Percentiles rank a stretch among this genome's conserved stretches.
phyloP scores from a whole-genome alignment of 768 basidiomycete species.

The Boletus coccyginus region DNA sequence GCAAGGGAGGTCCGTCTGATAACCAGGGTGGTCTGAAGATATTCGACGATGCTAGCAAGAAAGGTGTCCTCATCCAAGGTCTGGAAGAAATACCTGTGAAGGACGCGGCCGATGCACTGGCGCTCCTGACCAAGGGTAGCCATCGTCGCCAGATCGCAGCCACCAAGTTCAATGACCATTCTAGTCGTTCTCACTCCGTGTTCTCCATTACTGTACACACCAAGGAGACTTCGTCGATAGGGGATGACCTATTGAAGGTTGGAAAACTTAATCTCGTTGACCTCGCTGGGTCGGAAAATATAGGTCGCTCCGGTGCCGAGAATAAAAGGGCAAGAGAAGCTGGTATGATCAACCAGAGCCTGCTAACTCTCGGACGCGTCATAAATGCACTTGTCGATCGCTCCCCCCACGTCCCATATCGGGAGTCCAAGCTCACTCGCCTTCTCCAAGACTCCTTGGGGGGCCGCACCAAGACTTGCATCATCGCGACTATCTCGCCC shows the following conservation, averaged over 20 bases:
- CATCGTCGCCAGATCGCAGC: constrained; percentile 89
- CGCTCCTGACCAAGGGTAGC: constrained; percentile 84
- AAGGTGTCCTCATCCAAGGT: constrained; percentile 91
- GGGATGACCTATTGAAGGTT: constrained; percentile 87
- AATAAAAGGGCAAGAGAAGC: constrained; percentile 94
- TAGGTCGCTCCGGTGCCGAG: constrained; percentile 92
- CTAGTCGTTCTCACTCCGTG: constrained; percentile 95
- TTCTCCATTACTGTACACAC: constrained; percentile 95
- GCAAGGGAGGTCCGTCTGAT: constrained; percentile 52
- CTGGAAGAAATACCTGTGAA: constrained; percentile 87
- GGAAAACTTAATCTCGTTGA: constrained; percentile 98
- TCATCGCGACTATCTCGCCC: constrained; percentile 95
- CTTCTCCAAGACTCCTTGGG: constrained; percentile 99
- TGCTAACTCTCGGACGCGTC: constrained; percentile 94
- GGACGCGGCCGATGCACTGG: constrained; percentile 78
- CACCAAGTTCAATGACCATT: constrained; percentile 97
- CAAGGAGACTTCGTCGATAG: constrained; percentile 74
- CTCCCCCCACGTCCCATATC: constrained; percentile 90
- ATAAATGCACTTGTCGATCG: constrained; percentile 95
- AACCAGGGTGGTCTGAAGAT: constrained; percentile 71
- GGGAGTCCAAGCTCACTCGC: constrained; percentile 96
- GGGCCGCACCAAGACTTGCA: constrained; percentile 94
- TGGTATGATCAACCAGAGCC: constrained; percentile 97
- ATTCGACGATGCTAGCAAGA: constrained; percentile 87
- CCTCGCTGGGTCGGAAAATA: constrained; percentile 95